phyloP scores from a whole-genome alignment of 306 rosid genomes.

The Vigna hirtella region DNA sequence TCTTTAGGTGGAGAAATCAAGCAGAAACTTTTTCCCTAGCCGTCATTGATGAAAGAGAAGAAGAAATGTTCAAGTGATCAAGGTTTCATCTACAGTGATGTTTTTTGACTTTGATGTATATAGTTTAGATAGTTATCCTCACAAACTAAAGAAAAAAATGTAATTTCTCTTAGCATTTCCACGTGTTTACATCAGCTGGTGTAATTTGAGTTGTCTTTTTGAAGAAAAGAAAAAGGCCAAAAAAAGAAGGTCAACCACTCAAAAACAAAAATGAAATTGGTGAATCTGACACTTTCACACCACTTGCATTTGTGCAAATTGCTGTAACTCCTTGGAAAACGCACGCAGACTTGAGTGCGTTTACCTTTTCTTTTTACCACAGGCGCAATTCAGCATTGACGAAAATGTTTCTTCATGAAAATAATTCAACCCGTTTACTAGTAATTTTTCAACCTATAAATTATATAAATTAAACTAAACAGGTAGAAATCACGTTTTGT shows the following conservation, averaged over 20 bases:
- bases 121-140: neutral
- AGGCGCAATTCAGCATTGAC: neutral
- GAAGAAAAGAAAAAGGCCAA: neutral
- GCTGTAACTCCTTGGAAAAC: neutral
- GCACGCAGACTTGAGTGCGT: neutral
- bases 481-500: no score
- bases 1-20: constrained; percentile 29
- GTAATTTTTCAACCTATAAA: no score
- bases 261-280: neutral
- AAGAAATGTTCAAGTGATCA: no score
- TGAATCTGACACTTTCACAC: neutral
- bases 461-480: no score
- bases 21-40: no score
- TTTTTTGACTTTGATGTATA: neutral
- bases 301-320: neutral
- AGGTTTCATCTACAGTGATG: neutral
- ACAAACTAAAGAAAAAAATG: neutral
- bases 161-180: neutral
- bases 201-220: neutral
- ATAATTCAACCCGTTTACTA: no score
- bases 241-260: no score
- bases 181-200: neutral
- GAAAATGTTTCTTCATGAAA: neutral
- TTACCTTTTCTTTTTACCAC: neutral
- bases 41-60: neutral